Evolutionary conservation across 148 eudicot genomes (phyloP), one percentile per base, ranked within the genome.

Genomic region (Polygonum maritimum): DNA sequence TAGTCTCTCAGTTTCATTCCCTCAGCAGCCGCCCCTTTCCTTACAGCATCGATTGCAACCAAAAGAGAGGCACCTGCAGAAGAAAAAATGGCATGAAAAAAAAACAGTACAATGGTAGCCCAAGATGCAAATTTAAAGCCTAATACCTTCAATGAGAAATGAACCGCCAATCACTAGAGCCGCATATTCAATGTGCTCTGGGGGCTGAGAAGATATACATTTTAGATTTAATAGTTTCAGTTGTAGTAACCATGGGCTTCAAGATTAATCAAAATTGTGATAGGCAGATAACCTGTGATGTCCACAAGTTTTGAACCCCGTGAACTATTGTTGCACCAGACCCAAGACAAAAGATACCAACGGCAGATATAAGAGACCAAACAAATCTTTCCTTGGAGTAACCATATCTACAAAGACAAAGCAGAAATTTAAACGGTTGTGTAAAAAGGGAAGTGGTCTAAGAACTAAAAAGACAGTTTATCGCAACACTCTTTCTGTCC

Each of bases 331-430:
- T 95, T 75, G 94, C 99, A 78, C 99, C 99, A 26, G 97, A 87
- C 75, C 97, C 99, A 80, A 95, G 91, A 83, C 99, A 95, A 79
- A 95, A 95, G 77, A 92, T 95, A 77, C 99, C 99, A 81, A 92
- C 97, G 75, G 99, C 99, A 55, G 99, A 95, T 83, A 95, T 95
- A 85, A 95, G 89, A 70, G 99, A 90, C 99, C 99, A 95, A 63
- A 95, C 97, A 86, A 95, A 95, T 85, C 98, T 86, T 83, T 95
- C 99, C 83, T 92, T 95, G 62, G 96, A 92, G 80, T 92, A 95
- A 78, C 99, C 99, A 76, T 95, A 95, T 47, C 99, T 95, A 80
- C 77, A 71, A 11, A 76, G 82, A 85, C 26, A 74, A 82, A 75
- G 72, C 63, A 79, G 75, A 77, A n/a, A 47, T 69, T 33, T 76